A percentile compares a stretch with the other conserved stretches of the same genome.
Conservation (phyloP, 2,329 filamentous ascomycete species). For the Pezizomycotina sp. region DNA sequence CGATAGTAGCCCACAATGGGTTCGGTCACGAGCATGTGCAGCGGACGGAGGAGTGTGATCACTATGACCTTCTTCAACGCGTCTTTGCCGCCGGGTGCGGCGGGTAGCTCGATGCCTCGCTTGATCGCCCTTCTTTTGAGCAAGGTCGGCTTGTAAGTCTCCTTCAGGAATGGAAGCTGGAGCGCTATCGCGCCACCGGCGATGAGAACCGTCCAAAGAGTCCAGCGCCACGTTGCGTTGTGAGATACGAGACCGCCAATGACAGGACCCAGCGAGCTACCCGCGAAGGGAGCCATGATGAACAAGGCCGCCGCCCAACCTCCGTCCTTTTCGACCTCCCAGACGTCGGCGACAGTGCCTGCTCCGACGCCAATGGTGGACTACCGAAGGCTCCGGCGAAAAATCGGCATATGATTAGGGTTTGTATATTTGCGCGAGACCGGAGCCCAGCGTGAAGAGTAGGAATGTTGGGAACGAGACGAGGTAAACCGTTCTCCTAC, state of each 20-base stretch:
- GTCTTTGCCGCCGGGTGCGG: slow-evolving; percentile 33
- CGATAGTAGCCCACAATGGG: slow-evolving; percentile 56
- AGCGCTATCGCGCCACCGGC: slow-evolving; percentile 46
- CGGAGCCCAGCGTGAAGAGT: slow-evolving; percentile 25
- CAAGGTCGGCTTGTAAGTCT: slow-evolving; percentile 45
- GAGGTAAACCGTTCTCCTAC: slow-evolving; percentile 24
- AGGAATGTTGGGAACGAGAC: slow-evolving; percentile 24
- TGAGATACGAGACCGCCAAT: slow-evolving; percentile 24
- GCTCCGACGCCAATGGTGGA: slow-evolving; percentile 37
- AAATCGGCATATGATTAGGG: slow-evolving; percentile 27
- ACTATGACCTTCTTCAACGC: slow-evolving; percentile 43
- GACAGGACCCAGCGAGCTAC: slow-evolving; percentile 21
- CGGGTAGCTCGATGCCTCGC: slow-evolving; percentile 34
- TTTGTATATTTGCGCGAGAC: slow-evolving; percentile 23
- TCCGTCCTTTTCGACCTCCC: slow-evolving; percentile 20
- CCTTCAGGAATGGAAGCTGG: slow-evolving; percentile 46
- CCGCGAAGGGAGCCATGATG: slow-evolving; percentile 18
- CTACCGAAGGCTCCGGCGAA: slow-evolving; percentile 29
- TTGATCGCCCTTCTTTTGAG: slow-evolving; percentile 41
- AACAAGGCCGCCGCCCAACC: slow-evolving; percentile 16
- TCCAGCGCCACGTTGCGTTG: slow-evolving; percentile 45
- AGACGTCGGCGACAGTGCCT: slow-evolving; percentile 38
- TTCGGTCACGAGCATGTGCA: slow-evolving; percentile 56
- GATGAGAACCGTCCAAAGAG: slow-evolving; percentile 54
- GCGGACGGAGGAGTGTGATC: slow-evolving; percentile 52